These are phyloP conservation scores for Daldinia caldariorum DNA, from an alignment of 495 filamentous ascomycete genomes.

Conservation along the genomic window DNA sequence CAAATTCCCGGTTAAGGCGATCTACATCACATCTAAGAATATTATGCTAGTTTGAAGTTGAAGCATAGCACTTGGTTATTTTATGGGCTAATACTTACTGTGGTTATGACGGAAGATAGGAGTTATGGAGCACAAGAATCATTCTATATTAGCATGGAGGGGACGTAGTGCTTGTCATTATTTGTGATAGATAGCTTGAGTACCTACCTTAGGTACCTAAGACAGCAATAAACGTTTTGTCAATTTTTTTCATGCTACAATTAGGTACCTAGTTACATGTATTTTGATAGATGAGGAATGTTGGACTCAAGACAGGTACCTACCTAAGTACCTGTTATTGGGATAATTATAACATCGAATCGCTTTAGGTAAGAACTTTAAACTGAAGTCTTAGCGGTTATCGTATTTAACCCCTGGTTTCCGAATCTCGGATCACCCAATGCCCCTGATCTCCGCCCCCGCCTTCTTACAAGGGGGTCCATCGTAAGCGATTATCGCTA, in stretches of 20 bases:
- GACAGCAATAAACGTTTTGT: slow-evolving; percentile 16
- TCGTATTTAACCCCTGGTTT: background rate
- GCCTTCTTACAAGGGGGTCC: background rate
- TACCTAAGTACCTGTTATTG: background rate
- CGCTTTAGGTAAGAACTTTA: background rate
- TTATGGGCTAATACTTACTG: background rate
- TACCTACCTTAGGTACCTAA: background rate
- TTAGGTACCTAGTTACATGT: background rate
- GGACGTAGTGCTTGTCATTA: background rate
- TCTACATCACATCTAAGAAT: slow-evolving; percentile 42
- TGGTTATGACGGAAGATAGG: background rate
- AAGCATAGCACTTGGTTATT: no score
- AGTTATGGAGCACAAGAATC: slow-evolving; percentile 6
- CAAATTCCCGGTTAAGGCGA: slow-evolving; percentile 33
- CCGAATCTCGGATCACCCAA: background rate
- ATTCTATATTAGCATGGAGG: slow-evolving; percentile 18
- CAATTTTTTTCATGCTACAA: background rate
- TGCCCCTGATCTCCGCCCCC: background rate
- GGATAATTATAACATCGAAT: background rate
- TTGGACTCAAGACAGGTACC: background rate
- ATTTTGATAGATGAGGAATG: background rate
- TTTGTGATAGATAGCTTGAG: slow-evolving; percentile 7
- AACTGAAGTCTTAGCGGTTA: background rate
- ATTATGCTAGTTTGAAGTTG: slow-evolving; percentile 33
- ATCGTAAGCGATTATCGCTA: slow-evolving; percentile 1